Evolutionary conservation across 2,329 filamentous ascomycete genomes (phyloP).

Genomic region (Beauveria pseudobassiana): DNA sequence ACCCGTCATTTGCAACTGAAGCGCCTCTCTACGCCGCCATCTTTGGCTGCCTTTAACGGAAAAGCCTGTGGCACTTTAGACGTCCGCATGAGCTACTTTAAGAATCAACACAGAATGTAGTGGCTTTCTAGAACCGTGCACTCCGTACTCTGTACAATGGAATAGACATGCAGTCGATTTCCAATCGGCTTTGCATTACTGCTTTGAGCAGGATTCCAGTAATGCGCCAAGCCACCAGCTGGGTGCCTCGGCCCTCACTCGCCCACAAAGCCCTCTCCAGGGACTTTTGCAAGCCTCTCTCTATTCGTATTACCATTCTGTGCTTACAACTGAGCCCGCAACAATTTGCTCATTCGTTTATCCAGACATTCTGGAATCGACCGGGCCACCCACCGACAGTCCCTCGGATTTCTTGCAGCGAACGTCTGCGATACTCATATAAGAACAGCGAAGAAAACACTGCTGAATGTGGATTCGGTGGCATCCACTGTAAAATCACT

Average conservation of each 20-base stretch:
- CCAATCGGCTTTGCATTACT: neutral
- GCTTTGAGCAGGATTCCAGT: neutral
- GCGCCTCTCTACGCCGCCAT: neutral
- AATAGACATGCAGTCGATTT: neutral
- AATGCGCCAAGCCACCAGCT: neutral
- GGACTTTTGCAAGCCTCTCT: slow-evolving; percentile 1
- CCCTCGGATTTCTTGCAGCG: neutral
- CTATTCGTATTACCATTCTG: too few relatives aligned
- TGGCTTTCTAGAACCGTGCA: neutral
- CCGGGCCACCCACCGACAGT: neutral
- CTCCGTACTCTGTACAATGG: neutral
- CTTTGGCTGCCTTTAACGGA: neutral
- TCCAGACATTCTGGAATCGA: neutral
- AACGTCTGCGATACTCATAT: neutral
- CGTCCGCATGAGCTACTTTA: neutral
- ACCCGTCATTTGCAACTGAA: too few relatives aligned
- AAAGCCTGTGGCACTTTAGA: neutral
- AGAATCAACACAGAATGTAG: neutral
- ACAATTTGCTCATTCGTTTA: neutral
- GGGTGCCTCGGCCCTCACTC: neutral
- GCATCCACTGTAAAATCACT: neutral
- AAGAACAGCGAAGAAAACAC: neutral
- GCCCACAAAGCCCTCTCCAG: neutral
- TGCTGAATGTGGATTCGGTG: neutral
- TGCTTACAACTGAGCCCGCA: neutral